Conservation (phyloP, 2,329 filamentous ascomycete genomes). For the Pestalotiopsis sp. region DNA sequence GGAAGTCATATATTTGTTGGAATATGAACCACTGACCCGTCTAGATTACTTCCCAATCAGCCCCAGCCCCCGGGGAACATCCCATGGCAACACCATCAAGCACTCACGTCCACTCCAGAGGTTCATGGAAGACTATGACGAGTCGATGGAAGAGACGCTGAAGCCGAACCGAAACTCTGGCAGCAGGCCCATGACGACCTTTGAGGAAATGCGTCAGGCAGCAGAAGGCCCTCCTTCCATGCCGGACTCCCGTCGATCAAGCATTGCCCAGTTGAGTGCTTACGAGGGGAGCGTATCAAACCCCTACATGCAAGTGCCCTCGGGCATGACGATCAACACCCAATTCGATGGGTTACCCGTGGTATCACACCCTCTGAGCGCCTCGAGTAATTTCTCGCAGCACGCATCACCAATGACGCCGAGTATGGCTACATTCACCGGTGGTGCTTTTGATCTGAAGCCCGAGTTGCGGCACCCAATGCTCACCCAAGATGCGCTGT, state of each 20-base stretch:
- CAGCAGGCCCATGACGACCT: conserved; percentile 52
- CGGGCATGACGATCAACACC: conserved; percentile 41
- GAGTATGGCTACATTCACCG: conserved; percentile 43
- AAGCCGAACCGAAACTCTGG: conserved; percentile 52
- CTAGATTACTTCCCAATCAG: conserved; percentile 68
- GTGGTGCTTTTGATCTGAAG: conserved; percentile 45
- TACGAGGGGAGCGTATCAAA: conserved; percentile 56
- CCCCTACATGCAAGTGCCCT: conserved; percentile 51
- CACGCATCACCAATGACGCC: conserved; percentile 55
- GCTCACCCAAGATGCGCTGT: conserved; percentile 18
- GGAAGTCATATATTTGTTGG: background rate
- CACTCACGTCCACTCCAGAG: conserved; percentile 45
- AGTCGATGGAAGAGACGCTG: conserved; percentile 68
- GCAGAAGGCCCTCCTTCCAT: conserved; percentile 51
- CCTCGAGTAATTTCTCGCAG: conserved; percentile 53
- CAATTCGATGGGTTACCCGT: conserved; percentile 37
- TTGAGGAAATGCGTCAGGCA: conserved; percentile 61
- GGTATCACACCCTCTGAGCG: conserved; percentile 36
- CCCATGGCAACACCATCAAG: conserved; percentile 50
- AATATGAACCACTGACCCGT: conserved; percentile 20
- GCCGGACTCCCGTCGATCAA: conserved; percentile 59
- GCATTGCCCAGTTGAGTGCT: conserved; percentile 41
- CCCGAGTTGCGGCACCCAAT: conserved; percentile 38
- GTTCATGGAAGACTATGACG: conserved; percentile 64
- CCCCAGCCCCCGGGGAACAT: conserved; percentile 70